phyloP scores from a whole-genome alignment of 345 rosid species.

The Barbarea vulgaris region DNA sequence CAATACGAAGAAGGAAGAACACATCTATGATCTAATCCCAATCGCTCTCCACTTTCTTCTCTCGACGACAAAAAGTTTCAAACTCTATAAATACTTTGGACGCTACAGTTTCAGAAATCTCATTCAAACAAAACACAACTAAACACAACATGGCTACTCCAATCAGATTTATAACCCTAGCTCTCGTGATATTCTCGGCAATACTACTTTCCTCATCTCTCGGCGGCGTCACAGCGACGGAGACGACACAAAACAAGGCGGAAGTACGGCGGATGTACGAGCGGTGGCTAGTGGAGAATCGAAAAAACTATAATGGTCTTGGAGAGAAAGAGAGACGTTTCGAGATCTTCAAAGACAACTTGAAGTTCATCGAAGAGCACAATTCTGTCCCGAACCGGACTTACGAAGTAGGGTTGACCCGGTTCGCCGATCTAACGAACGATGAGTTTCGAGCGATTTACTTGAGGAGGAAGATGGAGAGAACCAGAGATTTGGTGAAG shows the following conservation, averaged over 20 bases:
- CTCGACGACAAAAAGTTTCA: constrained; percentile 16
- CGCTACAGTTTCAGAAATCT: constrained; percentile 29
- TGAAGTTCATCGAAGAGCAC: constrained; percentile 58
- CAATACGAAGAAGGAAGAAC: constrained; percentile 33
- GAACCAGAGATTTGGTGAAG: constrained; percentile 14
- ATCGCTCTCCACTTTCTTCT: constrained; percentile 1
- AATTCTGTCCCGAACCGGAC: constrained; percentile 46
- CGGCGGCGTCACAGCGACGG: constrained; percentile 22
- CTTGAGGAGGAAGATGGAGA: constrained; percentile 45
- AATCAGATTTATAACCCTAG: constrained; percentile 6
- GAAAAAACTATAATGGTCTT: constrained; percentile 55
- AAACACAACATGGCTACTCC: constrained; percentile 6
- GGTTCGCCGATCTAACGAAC: constrained; percentile 76
- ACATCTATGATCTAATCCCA: constrained; percentile 27
- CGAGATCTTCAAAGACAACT: constrained; percentile 65
- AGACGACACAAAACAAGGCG: constrained; percentile 23
- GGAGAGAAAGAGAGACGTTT: constrained; percentile 70
- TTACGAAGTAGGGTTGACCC: constrained; percentile 60
- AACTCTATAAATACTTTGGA: constrained; percentile 26
- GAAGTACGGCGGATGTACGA: constrained; percentile 51
- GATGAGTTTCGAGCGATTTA: constrained; percentile 54
- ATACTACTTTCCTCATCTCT: constrained; percentile 20
- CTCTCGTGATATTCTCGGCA: constrained; percentile 14
- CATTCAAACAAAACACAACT: constrained; percentile 11
- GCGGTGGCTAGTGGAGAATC: constrained; percentile 56